phyloP scores from a whole-genome alignment of 495 filamentous ascomycete species.

The Neurospora intermedia region DNA sequence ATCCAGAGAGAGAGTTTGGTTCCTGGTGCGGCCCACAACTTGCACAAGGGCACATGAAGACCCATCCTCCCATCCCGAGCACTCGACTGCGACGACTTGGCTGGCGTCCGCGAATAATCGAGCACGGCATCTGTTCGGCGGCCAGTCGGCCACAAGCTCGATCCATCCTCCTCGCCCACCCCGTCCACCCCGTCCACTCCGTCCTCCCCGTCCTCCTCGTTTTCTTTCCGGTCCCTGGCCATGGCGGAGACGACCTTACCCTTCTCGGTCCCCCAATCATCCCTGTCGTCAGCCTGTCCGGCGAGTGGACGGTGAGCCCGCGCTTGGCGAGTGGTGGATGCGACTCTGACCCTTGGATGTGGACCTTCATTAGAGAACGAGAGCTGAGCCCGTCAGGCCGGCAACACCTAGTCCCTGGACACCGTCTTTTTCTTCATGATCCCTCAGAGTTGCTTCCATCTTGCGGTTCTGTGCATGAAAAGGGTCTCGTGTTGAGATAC shows the following conservation, averaged over 20 bases:
- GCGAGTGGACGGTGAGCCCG: conserved; percentile 10
- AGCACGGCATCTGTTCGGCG: background rate
- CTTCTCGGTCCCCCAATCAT: background rate
- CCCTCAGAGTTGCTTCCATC: background rate
- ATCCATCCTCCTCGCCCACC: background rate
- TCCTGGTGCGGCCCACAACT: background rate
- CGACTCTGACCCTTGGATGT: conserved; percentile 9
- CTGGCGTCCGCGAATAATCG: background rate
- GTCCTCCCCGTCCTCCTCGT: background rate
- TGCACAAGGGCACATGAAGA: background rate
- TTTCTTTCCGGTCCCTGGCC: background rate
- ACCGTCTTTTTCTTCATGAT: background rate
- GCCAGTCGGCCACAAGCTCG: background rate
- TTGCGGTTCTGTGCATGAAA: background rate
- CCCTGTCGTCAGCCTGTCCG: background rate
- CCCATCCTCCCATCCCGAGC: background rate
- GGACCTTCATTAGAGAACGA: conserved; percentile 18
- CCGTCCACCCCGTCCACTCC: background rate
- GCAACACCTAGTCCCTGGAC: background rate
- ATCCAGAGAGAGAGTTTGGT: background rate
- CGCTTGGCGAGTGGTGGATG: conserved; percentile 14
- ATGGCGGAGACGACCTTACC: background rate
- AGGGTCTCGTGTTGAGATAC: background rate
- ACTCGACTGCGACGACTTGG: background rate
- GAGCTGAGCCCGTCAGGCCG: background rate